A percentile compares a stretch with the other conserved stretches of the same genome.
Conservation (phyloP, 1,284 basidiomycete species). For the Thecaphora thlaspeos region DNA sequence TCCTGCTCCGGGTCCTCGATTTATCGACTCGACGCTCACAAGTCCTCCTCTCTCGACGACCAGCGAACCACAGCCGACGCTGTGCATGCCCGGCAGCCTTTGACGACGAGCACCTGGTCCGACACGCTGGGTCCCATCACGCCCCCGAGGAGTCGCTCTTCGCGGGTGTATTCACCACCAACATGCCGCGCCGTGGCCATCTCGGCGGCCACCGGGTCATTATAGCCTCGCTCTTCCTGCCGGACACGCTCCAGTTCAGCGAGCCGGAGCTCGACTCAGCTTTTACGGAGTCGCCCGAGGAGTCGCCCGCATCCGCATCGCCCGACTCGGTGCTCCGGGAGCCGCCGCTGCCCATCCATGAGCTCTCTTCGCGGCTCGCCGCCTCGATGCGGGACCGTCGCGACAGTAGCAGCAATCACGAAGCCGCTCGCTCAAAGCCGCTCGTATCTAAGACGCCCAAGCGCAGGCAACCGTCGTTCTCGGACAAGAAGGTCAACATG, state of each 20-base stretch:
- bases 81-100: no score
- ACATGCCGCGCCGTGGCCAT: slow-evolving; percentile 35
- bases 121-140: no score
- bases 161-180: no score
- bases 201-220: slow-evolving; percentile 49
- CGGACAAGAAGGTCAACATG: slow-evolving; percentile 44
- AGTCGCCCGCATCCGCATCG: slow-evolving; percentile 30
- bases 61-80: no score
- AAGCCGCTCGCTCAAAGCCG: slow-evolving; percentile 19
- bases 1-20: no score
- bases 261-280: slow-evolving; percentile 26
- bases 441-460: slow-evolving; percentile 12
- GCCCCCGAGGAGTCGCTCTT: no score
- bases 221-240: slow-evolving; percentile 52
- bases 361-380: slow-evolving; percentile 36
- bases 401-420: slow-evolving; percentile 1
- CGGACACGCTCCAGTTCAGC: slow-evolving; percentile 44
- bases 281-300: slow-evolving; percentile 25
- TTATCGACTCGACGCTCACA: no score
- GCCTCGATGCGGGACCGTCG: slow-evolving; percentile 16
- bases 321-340: slow-evolving; percentile 15
- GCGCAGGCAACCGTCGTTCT: slow-evolving; percentile 24
- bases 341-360: slow-evolving; percentile 35
- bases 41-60: no score
- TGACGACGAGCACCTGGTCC: no score